Conservation (phyloP, 495 filamentous ascomycete species). For the Parathielavia hyrcaniae region DNA sequence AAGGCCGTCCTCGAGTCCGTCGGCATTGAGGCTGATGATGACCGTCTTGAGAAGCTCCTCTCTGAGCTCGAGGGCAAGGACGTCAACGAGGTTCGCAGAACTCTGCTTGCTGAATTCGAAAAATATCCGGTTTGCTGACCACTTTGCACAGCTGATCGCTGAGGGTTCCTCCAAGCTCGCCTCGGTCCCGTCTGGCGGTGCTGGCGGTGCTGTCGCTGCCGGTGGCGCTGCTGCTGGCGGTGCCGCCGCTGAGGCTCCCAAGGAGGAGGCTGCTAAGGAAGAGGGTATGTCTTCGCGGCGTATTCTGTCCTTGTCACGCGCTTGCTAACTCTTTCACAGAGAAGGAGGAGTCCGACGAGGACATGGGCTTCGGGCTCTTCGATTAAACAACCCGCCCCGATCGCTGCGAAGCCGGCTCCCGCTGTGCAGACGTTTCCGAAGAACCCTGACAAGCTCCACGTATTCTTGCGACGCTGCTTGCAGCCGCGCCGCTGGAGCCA, state of each 20-base stretch:
- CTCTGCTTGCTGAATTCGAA: neutral
- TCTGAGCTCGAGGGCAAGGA: conserved; percentile 96
- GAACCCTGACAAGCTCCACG: conserved; percentile 20
- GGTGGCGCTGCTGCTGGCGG: conserved; percentile 59
- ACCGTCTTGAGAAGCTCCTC: conserved; percentile 79
- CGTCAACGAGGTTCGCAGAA: conserved; percentile 72
- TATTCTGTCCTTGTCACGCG: neutral
- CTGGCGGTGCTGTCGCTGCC: conserved; percentile 59
- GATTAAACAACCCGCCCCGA: conserved; percentile 55
- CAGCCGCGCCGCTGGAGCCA: conserved; percentile 14
- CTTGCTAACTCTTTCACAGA: conserved; percentile 37
- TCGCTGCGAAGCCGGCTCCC: conserved; percentile 7
- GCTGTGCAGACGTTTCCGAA: conserved; percentile 25
- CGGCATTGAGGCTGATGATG: conserved; percentile 88
- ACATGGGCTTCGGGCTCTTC: conserved; percentile 99
- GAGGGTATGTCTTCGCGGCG: conserved; percentile 50
- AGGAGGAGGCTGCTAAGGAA: conserved; percentile 67
- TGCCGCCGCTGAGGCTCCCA: conserved; percentile 61
- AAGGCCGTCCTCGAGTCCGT: conserved; percentile 88
- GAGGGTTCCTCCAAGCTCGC: conserved; percentile 91
- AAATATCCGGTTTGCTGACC: conserved; percentile 22
- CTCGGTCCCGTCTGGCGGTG: conserved; percentile 91
- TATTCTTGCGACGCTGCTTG: conserved; percentile 14
- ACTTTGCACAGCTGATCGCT: conserved; percentile 66
- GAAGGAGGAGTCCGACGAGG: conserved; percentile 92